Conservation (phyloP, 2,329 filamentous ascomycete genomes). For the Fusarium sp. region DNA sequence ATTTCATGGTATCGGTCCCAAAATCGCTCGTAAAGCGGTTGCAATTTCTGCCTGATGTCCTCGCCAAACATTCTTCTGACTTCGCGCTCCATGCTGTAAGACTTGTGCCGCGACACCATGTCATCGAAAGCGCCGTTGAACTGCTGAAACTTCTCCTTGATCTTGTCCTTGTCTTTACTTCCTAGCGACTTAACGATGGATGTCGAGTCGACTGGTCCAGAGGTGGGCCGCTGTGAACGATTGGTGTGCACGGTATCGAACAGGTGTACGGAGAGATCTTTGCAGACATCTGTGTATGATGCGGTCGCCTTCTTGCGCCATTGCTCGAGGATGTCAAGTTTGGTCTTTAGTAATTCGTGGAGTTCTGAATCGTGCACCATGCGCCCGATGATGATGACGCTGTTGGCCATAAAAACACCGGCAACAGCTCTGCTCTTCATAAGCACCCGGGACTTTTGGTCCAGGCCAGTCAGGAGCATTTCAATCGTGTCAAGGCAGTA, state of each 20-base stretch:
- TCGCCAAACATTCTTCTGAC: conserved; percentile 81
- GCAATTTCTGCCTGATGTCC: conserved; percentile 90
- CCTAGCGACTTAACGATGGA: conserved; percentile 84
- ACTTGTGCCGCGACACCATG: conserved; percentile 82
- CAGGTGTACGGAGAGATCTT: conserved; percentile 83
- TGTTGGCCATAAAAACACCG: conserved; percentile 92
- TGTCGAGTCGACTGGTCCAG: conserved; percentile 79
- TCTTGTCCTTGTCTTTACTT: conserved; percentile 92
- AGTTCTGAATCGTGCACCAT: conserved; percentile 86
- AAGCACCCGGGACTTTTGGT: conserved; percentile 74
- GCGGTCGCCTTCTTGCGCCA: conserved; percentile 89
- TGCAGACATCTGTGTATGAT: conserved; percentile 87
- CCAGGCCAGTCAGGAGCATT: conserved; percentile 76
- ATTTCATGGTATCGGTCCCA: conserved; percentile 98
- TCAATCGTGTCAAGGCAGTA: conserved; percentile 93
- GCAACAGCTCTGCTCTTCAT: conserved; percentile 81
- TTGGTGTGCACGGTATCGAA: conserved; percentile 94
- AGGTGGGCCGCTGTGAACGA: conserved; percentile 75
- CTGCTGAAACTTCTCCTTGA: conserved; percentile 93
- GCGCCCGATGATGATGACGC: conserved; percentile 82
- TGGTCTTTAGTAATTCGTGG: conserved; percentile 72
- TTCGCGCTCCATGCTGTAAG: conserved; percentile 88
- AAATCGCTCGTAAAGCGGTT: conserved; percentile 93
- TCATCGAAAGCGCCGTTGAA: conserved; percentile 95
- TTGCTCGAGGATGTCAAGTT: conserved; percentile 73